Evolutionary conservation across 257 asterid genomes (phyloP).

Genomic region (Primulina tabacum): DNA sequence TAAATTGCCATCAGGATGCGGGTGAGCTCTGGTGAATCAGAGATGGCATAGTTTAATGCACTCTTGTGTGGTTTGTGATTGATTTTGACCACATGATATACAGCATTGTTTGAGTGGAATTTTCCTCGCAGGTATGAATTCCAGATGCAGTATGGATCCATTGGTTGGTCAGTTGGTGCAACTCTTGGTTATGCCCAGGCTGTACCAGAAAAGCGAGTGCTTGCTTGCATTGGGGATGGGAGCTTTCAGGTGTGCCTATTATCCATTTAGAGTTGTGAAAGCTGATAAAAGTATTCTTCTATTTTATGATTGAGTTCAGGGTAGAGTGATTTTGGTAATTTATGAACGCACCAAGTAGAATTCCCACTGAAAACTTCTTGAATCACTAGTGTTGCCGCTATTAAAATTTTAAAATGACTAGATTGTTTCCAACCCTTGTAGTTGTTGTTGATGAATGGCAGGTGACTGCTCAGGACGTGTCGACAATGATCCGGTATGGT

Average conservation of each 20-base stretch:
- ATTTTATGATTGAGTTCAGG: background rate
- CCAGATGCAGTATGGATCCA: conserved; percentile 86
- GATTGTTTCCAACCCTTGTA: background rate
- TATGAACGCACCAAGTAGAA: background rate
- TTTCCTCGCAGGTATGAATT: conserved; percentile 56
- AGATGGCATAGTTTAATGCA: background rate
- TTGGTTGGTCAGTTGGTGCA: conserved; percentile 93
- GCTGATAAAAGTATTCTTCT: background rate
- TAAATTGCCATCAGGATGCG: conserved; percentile 62
- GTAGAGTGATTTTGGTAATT: background rate
- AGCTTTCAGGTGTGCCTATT: conserved; percentile 67
- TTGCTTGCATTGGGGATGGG: conserved; percentile 86
- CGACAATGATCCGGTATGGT: conserved; percentile 61
- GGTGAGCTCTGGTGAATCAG: conserved; percentile 38
- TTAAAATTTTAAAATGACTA: background rate
- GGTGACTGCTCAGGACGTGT: conserved; percentile 77
- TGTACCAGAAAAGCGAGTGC: conserved; percentile 56
- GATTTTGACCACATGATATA: background rate
- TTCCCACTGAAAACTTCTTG: background rate
- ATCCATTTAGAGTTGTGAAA: background rate
- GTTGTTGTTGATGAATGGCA: conserved; percentile 22
- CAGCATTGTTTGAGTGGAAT: background rate
- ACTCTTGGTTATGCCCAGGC: conserved; percentile 88
- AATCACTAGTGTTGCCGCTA: background rate
- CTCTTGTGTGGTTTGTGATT: background rate